Base-by-base conservation (phyloP, 1,284 basidiomycete species). In the Cutaneotrichosporon sp. region DNA sequence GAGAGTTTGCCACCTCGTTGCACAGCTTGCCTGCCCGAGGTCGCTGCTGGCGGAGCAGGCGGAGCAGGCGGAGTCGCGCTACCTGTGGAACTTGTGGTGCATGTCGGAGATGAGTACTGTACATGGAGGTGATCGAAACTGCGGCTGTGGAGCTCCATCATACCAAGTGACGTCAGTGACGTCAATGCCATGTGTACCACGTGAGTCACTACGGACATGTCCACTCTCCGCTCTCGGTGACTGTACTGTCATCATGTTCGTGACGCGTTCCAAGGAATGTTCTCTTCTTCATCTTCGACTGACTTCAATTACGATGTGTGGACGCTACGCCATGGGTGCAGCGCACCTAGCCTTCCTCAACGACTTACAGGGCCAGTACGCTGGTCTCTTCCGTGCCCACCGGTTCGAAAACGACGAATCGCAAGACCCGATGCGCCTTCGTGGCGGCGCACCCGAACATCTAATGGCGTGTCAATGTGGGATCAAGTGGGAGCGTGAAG, bases 251-350 rank as follows among this genome's bases (percentile, higher is more conserved):
- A n/a, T 22, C 47, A 49, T 49, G 21, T 22, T 22, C 4, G 11
- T 8, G 8, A 40, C 47, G 47, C 47, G 9, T 14, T 51, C 49
- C 50, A 32, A 13, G 13, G 50, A 9, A 5, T 8, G 13, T 14
- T 10, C 3, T 32, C 22, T 14, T 26, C 16, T 26, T 26, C 26
- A 26, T 26, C 26, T 26, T 26, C n/a, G n/a, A n/a, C n/a, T n/a
- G n/a, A n/a, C 22, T 32, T 14, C 26, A 14, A n/a, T 4, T 58
- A 58, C 36, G 53, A 78, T 78, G 76, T 78, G 76, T 57, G 76
- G 76, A 6, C 52, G 76, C 30, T 78, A 76, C 64, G 72, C 76
- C 2, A 68, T 78, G 16, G 76, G 75, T 7, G 65, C 76, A 36
- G 70, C 69, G n/a, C 66, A 68, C 60, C 53, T 68, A 42, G 57